Base-by-base conservation (phyloP, 176 grass and related monocot genomes). In the Canna indica region DNA sequence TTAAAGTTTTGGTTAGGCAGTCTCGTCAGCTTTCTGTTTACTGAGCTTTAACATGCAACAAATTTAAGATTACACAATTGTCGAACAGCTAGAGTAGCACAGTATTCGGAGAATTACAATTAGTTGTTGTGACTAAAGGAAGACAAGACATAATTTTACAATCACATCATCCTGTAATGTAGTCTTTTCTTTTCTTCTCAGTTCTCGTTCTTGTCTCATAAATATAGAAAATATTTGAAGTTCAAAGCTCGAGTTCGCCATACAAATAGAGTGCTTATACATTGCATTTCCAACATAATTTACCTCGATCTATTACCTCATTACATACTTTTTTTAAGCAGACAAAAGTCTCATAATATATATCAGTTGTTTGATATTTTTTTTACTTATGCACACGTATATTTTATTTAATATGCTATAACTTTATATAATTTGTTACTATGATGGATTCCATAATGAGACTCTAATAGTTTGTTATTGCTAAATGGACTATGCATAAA, bases 1-100 rank as follows among this genome's bases (percentile, higher is more conserved):
- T 3, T 63, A 63, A 18, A 70, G 14, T 70, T 70, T 48, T 70
- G 68, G 14, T 50, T 50, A 48, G 44, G 68, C 68, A 32, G 68
- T 48, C 27, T 70, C 42, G 13, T 28, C 36, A 42, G 3, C 36
- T 69, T 24, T 20, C 41, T 47, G 5, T 46, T 69, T 24, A 36
- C 33, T 66, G 18, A 12, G 8, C 7, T 15, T 2, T 39, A 17
- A 36, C 7, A 66, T 29, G 12, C 9, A 38, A 3, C 33, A 39
- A 66, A 25, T 14, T 38, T 66, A 29, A 11, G 5, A 33, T 22
- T 62, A 33, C 28, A 30, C 33, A 11, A 32, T 18, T 29, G 15
- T 29, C 33, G 3, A 41, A 39, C 11, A 66, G 2, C 63, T 41
- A 1, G 22, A 8, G 33, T 38, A 39, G 63, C 34, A 39, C 35